Evolutionary conservation across 2,329 filamentous ascomycete genomes (phyloP).

Genomic region (Furcasterigmium sp.): DNA sequence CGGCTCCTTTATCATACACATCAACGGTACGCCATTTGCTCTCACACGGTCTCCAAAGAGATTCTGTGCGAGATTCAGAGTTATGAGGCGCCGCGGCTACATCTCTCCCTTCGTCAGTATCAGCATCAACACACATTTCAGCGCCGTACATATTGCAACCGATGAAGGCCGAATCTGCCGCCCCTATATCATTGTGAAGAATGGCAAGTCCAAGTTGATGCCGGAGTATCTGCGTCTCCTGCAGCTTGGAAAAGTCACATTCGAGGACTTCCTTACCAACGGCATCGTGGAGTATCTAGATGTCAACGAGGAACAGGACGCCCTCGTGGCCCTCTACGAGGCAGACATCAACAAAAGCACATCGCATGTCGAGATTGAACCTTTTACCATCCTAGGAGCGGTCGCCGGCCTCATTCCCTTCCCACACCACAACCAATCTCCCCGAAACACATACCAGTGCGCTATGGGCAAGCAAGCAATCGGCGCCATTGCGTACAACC

Average conservation of each 20-base stretch:
- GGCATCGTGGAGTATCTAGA: conserved; percentile 96
- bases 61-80: conserved; percentile 81
- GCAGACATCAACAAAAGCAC: conserved; percentile 75
- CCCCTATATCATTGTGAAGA: conserved; percentile 91
- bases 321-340: conserved; percentile 87
- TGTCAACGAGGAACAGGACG: conserved; percentile 97
- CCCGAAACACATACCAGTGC: conserved; percentile 97
- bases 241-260: conserved; percentile 77
- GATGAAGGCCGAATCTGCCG: conserved; percentile 96
- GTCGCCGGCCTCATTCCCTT: conserved; percentile 96
- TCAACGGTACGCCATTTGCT: conserved; percentile 93
- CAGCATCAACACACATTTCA: conserved; percentile 89
- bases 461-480: conserved; percentile 99
- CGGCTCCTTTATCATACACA: conserved; percentile 83
- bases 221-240: conserved; percentile 73
- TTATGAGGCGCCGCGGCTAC: conserved; percentile 80
- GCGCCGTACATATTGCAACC: conserved; percentile 89
- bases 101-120: conserved; percentile 97
- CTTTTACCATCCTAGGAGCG: conserved; percentile 92
- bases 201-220: conserved; percentile 75
- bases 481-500: conserved; percentile 95
- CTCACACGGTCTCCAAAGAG: conserved; percentile 80
- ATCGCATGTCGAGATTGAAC: conserved; percentile 95
- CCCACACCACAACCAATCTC: conserved; percentile 97
- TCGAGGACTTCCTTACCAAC: conserved; percentile 87